These are phyloP conservation scores for Leccinum obscurum DNA, from an alignment of 768 basidiomycete genomes.

Conservation along the genomic window DNA sequence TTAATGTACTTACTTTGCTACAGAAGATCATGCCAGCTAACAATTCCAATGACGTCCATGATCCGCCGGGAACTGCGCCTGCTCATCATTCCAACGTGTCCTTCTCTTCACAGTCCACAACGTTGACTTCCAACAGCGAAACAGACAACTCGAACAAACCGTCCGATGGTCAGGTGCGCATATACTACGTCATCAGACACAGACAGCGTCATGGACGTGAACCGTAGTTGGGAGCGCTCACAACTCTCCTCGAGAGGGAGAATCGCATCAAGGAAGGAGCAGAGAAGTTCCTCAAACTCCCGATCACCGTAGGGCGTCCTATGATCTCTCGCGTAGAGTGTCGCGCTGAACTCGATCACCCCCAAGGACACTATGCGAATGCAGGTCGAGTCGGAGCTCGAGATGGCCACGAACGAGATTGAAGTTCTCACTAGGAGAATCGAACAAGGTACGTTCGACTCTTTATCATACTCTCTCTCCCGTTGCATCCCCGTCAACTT, in stretches of 20 bases:
- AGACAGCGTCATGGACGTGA: slow-evolving; percentile 7
- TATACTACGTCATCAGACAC: neutral
- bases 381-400: slow-evolving; percentile 77
- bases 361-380: slow-evolving; percentile 60
- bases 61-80: slow-evolving; percentile 18
- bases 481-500: neutral
- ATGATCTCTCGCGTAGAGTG: slow-evolving; percentile 5
- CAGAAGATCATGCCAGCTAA: slow-evolving; percentile 27
- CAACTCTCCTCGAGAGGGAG: slow-evolving; percentile 69
- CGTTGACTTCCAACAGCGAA: slow-evolving; percentile 22
- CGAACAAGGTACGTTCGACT: slow-evolving; percentile 40
- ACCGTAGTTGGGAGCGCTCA: slow-evolving; percentile 63
- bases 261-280: slow-evolving; percentile 89
- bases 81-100: slow-evolving; percentile 30
- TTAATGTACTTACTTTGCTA: neutral
- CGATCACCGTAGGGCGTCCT: slow-evolving; percentile 44
- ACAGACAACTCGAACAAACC: slow-evolving; percentile 26
- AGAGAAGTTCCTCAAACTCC: slow-evolving; percentile 80
- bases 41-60: slow-evolving; percentile 27
- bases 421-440: slow-evolving; percentile 54
- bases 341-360: slow-evolving; percentile 9
- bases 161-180: slow-evolving; percentile 33
- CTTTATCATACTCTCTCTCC: neutral
- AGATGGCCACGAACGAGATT: slow-evolving; percentile 74
- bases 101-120: slow-evolving; percentile 32